A percentile compares a stretch with the other conserved stretches of the same genome.
Conservation (phyloP, 208 protist species). For the Angomonas ambiguus region DNA sequence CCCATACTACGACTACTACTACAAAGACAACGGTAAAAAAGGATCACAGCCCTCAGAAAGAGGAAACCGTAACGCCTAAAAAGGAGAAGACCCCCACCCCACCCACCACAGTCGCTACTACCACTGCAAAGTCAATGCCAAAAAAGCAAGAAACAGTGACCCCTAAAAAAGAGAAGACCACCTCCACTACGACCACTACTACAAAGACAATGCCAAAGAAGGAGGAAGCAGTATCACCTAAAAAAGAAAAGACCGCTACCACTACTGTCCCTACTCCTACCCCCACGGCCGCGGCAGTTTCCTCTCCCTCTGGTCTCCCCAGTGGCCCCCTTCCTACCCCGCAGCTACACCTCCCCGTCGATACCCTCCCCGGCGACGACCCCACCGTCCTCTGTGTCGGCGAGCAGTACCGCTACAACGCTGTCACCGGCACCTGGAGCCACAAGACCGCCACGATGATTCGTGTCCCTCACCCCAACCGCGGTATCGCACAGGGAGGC, state of each 20-base stretch:
- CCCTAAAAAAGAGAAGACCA: no score
- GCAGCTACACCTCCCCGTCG: not conserved
- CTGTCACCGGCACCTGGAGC: slow-evolving; percentile 16
- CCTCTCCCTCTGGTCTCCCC: not conserved
- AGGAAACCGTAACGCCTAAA: no score
- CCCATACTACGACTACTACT: no score
- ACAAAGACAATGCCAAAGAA: not conserved
- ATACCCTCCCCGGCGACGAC: slow-evolving; percentile 1
- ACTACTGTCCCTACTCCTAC: not conserved
- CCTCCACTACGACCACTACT: no score
- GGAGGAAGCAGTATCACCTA: slow-evolving; percentile 4
- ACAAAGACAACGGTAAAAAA: no score
- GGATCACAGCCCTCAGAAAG: no score
- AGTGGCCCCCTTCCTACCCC: not conserved
- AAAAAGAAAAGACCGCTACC: not conserved
- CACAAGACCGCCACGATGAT: slow-evolving; percentile 17
- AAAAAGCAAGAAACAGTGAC: no score
- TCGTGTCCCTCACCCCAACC: slow-evolving; percentile 26
- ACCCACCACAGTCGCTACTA: no score
- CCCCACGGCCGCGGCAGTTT: no score
- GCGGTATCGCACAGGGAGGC: slow-evolving; percentile 29
- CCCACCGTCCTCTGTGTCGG: slow-evolving; percentile 11
- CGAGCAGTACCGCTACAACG: slow-evolving; percentile 19
- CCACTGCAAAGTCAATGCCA: no score
- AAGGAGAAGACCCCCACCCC: no score